Percentiles rank a stretch among this genome's conserved stretches.
These are phyloP conservation scores for Lunularia cruciata DNA, from an alignment of 225 moss, liverwort and hornwort genomes.

Conservation along the genomic window DNA sequence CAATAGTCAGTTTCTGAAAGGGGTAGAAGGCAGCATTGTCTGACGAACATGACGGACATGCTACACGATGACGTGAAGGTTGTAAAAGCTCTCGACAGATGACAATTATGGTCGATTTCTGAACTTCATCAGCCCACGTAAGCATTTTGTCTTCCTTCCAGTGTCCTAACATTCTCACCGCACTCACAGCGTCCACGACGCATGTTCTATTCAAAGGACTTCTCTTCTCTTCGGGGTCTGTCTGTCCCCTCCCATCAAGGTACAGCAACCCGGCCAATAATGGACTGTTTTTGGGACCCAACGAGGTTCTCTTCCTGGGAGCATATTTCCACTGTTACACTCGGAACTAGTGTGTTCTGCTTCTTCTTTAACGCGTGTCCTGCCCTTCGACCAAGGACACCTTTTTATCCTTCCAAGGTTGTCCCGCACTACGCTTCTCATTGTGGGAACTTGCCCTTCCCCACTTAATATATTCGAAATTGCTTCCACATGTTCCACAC, in stretches of 20 bases:
- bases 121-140: not conserved
- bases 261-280: too few relatives aligned
- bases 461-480: too few relatives aligned
- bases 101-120: constrained; percentile 5
- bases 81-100: not conserved
- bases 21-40: not conserved
- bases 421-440: too few relatives aligned
- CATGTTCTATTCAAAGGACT: not conserved
- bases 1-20: not conserved
- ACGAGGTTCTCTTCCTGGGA: too few relatives aligned
- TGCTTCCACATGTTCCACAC: too few relatives aligned
- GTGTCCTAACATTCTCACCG: constrained; percentile 8
- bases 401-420: too few relatives aligned
- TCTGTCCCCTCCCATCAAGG: not conserved
- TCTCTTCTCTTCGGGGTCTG: not conserved
- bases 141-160: not conserved
- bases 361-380: too few relatives aligned
- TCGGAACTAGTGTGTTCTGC: too few relatives aligned
- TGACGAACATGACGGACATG: not conserved
- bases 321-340: too few relatives aligned
- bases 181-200: not conserved
- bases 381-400: too few relatives aligned
- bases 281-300: too few relatives aligned
- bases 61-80: not conserved
- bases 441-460: too few relatives aligned